Evolutionary conservation across 2,329 filamentous ascomycete genomes (phyloP).

Genomic region (Alternaria sp.): DNA sequence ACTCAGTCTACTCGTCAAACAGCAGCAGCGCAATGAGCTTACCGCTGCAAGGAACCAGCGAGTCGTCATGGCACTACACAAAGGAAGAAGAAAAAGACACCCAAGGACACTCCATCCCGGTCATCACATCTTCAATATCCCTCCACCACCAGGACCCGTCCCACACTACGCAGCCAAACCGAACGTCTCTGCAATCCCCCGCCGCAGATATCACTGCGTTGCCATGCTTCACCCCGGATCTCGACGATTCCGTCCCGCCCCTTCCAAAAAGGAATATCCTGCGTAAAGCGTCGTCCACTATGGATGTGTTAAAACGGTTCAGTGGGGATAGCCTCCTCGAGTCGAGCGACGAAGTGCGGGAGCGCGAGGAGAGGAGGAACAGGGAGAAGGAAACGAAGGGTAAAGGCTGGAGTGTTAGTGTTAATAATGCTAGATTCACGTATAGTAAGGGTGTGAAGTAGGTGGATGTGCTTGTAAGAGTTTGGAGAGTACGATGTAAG

Average conservation of each 20-base stretch:
- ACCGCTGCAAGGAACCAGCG: conserved; percentile 28
- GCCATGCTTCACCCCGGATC: background rate
- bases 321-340: conserved; percentile 17
- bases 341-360: conserved; percentile 15
- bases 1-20: conserved; percentile 10
- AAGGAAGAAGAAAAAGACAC: conserved; percentile 18
- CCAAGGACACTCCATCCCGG: background rate
- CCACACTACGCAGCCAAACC: background rate
- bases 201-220: background rate
- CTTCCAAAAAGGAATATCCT: background rate
- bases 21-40: conserved; percentile 33
- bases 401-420: conserved; percentile 44
- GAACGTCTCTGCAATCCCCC: background rate
- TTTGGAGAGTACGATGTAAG: background rate
- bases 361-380: conserved; percentile 17
- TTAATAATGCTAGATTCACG: conserved; percentile 28
- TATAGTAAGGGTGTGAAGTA: conserved; percentile 40
- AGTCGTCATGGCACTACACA: conserved; percentile 29
- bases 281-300: background rate
- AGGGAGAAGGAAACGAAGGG: conserved; percentile 34
- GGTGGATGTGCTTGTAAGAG: conserved; percentile 27
- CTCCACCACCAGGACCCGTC: background rate
- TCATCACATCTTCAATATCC: background rate
- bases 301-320: background rate
- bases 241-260: conserved; percentile 16